Percentiles rank a stretch among this genome's conserved stretches.
Evolutionary conservation across 225 moss, liverwort and hornwort genomes (phyloP).

Genomic region (Sphagnum tenellum): DNA sequence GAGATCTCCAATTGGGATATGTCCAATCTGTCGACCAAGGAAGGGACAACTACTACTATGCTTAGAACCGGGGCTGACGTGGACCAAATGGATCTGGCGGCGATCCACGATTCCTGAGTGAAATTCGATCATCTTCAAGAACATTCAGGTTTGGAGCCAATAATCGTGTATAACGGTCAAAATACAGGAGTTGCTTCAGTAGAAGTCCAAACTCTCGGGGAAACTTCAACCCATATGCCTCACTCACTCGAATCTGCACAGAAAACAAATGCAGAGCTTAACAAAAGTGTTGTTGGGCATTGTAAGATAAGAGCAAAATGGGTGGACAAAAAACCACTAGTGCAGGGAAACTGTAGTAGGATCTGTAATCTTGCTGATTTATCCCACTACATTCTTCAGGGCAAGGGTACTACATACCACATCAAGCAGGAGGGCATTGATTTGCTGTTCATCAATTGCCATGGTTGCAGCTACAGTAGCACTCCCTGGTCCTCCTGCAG

Average conservation of each 20-base stretch:
- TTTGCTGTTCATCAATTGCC: constrained; percentile 79
- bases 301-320: too few relatives aligned
- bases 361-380: too few relatives aligned
- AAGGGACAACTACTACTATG: too few relatives aligned
- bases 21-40: too few relatives aligned
- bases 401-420: constrained; percentile 39
- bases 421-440: constrained; percentile 76
- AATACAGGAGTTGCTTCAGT: constrained; percentile 90
- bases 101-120: constrained; percentile 25
- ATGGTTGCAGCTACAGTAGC: constrained; percentile 63
- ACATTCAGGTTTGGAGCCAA: constrained; percentile 86
- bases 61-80: constrained; percentile 19
- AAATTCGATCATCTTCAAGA: constrained; percentile 69
- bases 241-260: constrained; percentile 83
- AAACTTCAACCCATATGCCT: constrained; percentile 83
- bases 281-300: too few relatives aligned
- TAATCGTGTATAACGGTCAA: constrained; percentile 87
- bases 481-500: constrained; percentile 45
- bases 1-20: too few relatives aligned
- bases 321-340: too few relatives aligned
- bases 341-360: too few relatives aligned
- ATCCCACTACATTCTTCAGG: too few relatives aligned
- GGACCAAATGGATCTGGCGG: constrained; percentile 13
- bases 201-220: constrained; percentile 89
- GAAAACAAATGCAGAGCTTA: not conserved